Evolutionary conservation across 1,284 basidiomycete genomes (phyloP).

Genomic region (Filobasidium uniguttulatum): DNA sequence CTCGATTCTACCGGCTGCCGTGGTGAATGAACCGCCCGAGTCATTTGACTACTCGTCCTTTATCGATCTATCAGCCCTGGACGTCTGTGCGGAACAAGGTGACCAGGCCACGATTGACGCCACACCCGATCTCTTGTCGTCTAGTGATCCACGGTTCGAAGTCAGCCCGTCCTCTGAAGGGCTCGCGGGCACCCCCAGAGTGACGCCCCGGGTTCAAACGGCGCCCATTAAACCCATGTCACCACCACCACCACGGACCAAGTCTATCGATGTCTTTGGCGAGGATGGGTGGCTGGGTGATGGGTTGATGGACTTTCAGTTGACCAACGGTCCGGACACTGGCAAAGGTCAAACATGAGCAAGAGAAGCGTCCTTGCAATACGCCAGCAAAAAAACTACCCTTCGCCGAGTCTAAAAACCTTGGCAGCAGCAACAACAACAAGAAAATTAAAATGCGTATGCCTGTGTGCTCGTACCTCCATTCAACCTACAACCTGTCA

Average conservation of each 20-base stretch:
- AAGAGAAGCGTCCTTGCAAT: neutral
- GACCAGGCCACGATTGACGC: constrained; percentile 2
- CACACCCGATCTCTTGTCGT: constrained; percentile 7
- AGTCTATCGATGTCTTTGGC: neutral
- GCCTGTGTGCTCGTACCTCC: too few species aligned
- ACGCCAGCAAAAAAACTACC: too few species aligned
- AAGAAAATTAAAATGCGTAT: too few species aligned
- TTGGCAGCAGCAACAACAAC: too few species aligned
- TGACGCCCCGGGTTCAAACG: too few species aligned
- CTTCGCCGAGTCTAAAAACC: too few species aligned
- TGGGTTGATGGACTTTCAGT: neutral
- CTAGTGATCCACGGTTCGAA: constrained; percentile 1
- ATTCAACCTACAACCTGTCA: too few species aligned
- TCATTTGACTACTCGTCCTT: constrained; percentile 14
- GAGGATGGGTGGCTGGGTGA: constrained; percentile 11
- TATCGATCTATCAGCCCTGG: constrained; percentile 12
- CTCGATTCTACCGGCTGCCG: neutral
- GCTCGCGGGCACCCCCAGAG: neutral
- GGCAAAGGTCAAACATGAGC: neutral
- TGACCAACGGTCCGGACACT: too few species aligned
- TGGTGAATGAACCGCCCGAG: constrained; percentile 1
- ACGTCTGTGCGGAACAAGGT: constrained; percentile 2
- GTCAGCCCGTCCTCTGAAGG: constrained; percentile 10
- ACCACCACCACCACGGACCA: neutral
- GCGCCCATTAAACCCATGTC: constrained; percentile 1